Evolutionary conservation across 176 grass and related monocot species (phyloP), one percentile per base, ranked within the genome.

Genomic region (Bromus sterilis): DNA sequence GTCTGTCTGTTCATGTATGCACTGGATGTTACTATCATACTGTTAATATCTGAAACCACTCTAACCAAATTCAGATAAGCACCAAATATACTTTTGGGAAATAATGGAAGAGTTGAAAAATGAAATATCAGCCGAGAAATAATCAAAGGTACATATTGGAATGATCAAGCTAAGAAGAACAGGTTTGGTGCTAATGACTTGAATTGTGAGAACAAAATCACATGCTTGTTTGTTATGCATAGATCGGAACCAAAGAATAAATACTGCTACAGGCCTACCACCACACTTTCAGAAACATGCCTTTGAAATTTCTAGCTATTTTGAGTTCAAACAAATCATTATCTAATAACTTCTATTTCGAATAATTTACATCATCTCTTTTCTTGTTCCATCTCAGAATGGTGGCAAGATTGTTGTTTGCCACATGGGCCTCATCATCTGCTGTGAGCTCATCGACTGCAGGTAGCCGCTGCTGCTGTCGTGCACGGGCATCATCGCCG

Each of bases 371-470:
- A 83, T 2, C 56, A 74, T 41, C 31, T 41, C 31, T 73, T 61
- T 61, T 36, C 58, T 59, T 51, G 11, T 60, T 62, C 24, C 61
- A 80, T 72, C 18, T 94, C 84, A 94, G 80, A 91, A 94, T 0
- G 92, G 92, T 37, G 86, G 86, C 80, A 85, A 2, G 56, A 80
- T 84, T 21, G 89, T 70, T 78, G 89, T 70, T 78, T 88, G 88
- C 84, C 80, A 89, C 77, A 85, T 87, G 18, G 49, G 49, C 20
- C 49, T 53, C 76, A 55, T 94, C 72, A 82, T 85, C 73, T 78
- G 78, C 14, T 77, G 86, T 10, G 91, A 88, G 76, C 18, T 80
- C 14, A 91, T 76, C 25, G 71, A 42, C 35, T 80, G 71, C 42
- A 85, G 36, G 81, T 85, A 91, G 55, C 75, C 56, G 51, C 71